Percentiles rank a stretch among this genome's conserved stretches.
phyloP scores from a whole-genome alignment of 164 flowering plant genomes.

The Amborella trichopoda region DNA sequence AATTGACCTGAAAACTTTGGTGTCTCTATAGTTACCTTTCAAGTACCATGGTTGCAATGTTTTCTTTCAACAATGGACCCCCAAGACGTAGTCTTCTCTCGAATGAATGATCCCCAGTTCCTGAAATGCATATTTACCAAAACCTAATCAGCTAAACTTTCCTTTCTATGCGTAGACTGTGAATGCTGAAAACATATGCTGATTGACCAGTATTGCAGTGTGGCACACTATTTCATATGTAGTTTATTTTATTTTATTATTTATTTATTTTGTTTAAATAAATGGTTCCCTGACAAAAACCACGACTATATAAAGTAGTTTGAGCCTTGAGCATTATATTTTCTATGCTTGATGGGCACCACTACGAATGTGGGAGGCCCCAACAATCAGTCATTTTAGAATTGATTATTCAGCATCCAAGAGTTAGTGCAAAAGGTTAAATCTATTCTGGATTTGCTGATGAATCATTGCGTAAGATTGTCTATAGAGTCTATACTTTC shows the following conservation, averaged over 20 bases:
- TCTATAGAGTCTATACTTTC: too few relatives aligned
- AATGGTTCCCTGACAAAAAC: background rate
- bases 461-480: too few relatives aligned
- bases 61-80: conserved; percentile 82
- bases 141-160: too few relatives aligned
- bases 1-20: too few relatives aligned
- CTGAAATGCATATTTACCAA: conserved; percentile 29
- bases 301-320: background rate
- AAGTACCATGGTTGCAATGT: conserved; percentile 97
- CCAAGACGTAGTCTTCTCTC: conserved; percentile 95
- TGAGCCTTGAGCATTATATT: too few relatives aligned
- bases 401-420: too few relatives aligned
- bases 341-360: too few relatives aligned
- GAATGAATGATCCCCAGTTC: conserved; percentile 95
- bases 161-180: too few relatives aligned
- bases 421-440: too few relatives aligned
- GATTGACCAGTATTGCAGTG: background rate
- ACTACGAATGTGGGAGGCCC: too few relatives aligned
- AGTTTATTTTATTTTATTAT: background rate
- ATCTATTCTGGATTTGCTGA: too few relatives aligned
- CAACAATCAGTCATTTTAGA: too few relatives aligned
- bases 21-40: conserved; percentile 70
- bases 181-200: background rate
- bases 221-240: background rate
- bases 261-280: background rate